Percentiles rank a stretch among this genome's conserved stretches.
phyloP scores from a whole-genome alignment of 257 asterid species.

The Craterostigma plantagineum region DNA sequence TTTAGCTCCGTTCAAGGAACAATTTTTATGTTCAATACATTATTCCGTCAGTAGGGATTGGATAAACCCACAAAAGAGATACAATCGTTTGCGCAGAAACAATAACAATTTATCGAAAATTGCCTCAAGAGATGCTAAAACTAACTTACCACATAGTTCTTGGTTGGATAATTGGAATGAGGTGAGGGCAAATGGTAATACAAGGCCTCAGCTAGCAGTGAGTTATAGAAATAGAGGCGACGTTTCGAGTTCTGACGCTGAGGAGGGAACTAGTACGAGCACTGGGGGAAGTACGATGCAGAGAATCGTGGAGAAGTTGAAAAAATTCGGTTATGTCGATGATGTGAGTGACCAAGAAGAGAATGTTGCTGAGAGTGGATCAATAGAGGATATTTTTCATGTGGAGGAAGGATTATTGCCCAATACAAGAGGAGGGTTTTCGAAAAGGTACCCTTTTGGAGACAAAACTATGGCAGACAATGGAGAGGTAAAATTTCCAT shows the following conservation, averaged over 20 bases:
- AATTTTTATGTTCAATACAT: constrained; percentile 11
- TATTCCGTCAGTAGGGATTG: constrained; percentile 13
- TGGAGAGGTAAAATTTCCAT: constrained; percentile 53
- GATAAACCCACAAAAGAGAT: constrained; percentile 20
- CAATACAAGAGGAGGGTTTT: constrained; percentile 66
- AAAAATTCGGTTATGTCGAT: constrained; percentile 73
- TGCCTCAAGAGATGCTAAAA: constrained; percentile 10
- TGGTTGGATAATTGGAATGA: constrained; percentile 76
- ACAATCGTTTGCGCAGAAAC: constrained; percentile 18
- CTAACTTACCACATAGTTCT: constrained; percentile 20
- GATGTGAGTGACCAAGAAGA: constrained; percentile 27
- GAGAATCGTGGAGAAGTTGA: constrained; percentile 73
- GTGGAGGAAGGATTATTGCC: constrained; percentile 77
- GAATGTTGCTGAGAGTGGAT: constrained; percentile 41
- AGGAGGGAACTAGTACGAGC: constrained; percentile 36
- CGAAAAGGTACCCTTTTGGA: constrained; percentile 37
- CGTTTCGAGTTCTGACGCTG: constrained; percentile 50
- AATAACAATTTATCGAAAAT: constrained; percentile 13
- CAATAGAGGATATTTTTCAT: constrained; percentile 67
- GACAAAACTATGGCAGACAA: constrained; percentile 24
- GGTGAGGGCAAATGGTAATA: constrained; percentile 14
- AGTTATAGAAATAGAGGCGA: constrained; percentile 43
- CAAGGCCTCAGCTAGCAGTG: constrained; percentile 29
- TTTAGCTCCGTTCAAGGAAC: constrained; percentile 23
- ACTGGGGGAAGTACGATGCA: constrained; percentile 80